Percentiles rank a stretch among this genome's conserved stretches.
Conservation (phyloP, 208 protist genomes). For the Acanthamoeba castellanii region DNA sequence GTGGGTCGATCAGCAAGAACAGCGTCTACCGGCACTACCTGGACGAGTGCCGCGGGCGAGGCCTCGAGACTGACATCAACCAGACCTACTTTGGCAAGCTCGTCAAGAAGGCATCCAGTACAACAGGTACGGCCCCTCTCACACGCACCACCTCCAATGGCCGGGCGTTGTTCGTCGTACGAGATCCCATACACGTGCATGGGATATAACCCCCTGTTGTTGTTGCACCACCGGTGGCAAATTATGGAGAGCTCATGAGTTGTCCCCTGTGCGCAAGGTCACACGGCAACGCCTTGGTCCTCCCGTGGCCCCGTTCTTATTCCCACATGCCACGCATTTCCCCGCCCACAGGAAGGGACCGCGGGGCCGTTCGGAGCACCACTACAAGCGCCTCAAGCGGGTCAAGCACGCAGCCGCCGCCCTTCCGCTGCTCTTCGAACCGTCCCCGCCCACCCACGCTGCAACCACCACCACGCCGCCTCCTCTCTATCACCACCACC, state of each 20-base stretch:
- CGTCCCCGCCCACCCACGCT: too few species aligned
- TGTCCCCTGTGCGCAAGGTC: too few species aligned
- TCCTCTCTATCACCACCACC: too few species aligned
- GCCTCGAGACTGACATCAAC: not conserved
- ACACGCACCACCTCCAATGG: not conserved
- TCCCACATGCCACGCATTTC: too few species aligned
- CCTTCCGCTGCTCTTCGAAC: too few species aligned
- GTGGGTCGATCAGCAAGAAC: conserved; percentile 53
- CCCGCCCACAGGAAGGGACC: not conserved
- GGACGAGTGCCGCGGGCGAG: not conserved
- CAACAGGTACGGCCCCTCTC: not conserved
- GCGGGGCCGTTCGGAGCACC: conserved; percentile 32
- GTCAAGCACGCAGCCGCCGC: not conserved
- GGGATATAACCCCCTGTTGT: too few species aligned
- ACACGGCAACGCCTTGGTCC: too few species aligned
- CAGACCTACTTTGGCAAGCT: conserved; percentile 26
- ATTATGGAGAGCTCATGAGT: too few species aligned
- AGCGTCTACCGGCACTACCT: conserved; percentile 26
- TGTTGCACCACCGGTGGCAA: too few species aligned
- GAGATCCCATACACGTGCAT: too few species aligned
- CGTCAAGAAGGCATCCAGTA: conserved; percentile 14
- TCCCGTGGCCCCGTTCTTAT: too few species aligned
- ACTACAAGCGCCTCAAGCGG: conserved; percentile 56
- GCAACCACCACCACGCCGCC: too few species aligned
- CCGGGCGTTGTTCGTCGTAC: not conserved